These are phyloP conservation scores for Thraustochytrium sp. DNA, from an alignment of 352 stramenopile species.

Conservation along the genomic window DNA sequence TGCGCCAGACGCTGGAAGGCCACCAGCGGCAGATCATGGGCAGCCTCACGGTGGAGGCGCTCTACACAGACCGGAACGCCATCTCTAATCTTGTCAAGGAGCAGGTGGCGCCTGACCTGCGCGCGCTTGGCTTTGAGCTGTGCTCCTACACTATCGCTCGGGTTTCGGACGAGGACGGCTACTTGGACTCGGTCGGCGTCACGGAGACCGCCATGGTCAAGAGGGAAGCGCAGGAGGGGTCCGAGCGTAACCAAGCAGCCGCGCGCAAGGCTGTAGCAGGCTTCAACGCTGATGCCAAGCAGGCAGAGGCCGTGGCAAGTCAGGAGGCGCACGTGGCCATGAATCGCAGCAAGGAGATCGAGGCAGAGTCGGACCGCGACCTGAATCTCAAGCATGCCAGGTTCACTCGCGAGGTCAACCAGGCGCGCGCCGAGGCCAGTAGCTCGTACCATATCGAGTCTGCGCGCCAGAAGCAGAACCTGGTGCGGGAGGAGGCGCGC, in stretches of 20 bases:
- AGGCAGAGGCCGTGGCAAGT: neutral
- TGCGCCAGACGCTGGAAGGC: constrained; percentile 46
- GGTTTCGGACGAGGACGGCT: constrained; percentile 44
- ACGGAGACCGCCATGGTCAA: constrained; percentile 49
- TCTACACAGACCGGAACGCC: constrained; percentile 47
- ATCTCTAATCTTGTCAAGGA: constrained; percentile 43
- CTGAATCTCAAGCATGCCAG: constrained; percentile 6
- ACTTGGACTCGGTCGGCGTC: constrained; percentile 46
- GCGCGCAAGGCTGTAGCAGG: neutral
- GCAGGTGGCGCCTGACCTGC: constrained; percentile 43
- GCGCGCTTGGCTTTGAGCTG: constrained; percentile 44
- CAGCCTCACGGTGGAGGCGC: constrained; percentile 45
- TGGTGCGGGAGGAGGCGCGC: constrained; percentile 3
- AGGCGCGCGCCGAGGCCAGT: neutral
- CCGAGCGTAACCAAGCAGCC: neutral
- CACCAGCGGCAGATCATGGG: constrained; percentile 50
- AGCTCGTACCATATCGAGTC: neutral
- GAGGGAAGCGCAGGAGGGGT: neutral
- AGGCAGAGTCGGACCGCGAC: constrained; percentile 11
- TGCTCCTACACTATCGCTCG: constrained; percentile 44
- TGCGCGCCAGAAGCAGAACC: neutral
- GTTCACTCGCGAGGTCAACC: neutral
- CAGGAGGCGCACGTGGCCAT: neutral
- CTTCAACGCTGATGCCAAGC: neutral
- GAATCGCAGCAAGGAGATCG: neutral